Conservation (phyloP, 768 basidiomycete genomes). For the Pholiota molesta region DNA sequence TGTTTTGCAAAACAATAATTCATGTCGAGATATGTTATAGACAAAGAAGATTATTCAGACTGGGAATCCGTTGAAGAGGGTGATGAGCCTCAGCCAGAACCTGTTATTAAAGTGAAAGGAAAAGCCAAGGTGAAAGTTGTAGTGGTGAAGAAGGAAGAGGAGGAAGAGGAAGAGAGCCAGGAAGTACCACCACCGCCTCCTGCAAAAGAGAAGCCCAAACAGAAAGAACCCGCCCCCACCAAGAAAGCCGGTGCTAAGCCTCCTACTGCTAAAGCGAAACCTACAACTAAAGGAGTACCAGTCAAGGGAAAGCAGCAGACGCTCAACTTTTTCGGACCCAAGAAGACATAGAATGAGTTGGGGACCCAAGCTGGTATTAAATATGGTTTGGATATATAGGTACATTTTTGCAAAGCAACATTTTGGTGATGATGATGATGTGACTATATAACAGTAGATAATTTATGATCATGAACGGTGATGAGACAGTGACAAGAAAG, state of each 20-base stretch:
- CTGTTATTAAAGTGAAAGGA: constrained; percentile 18
- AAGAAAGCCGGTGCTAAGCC: constrained; percentile 19
- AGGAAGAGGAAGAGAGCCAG: constrained; percentile 25
- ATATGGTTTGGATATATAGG: not conserved
- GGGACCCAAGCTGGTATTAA: not conserved
- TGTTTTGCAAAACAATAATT: not conserved
- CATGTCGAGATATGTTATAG: constrained; percentile 36
- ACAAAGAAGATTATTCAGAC: constrained; percentile 76
- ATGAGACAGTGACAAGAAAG: not conserved
- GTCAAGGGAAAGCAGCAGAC: constrained; percentile 29
- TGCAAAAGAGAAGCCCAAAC: constrained; percentile 19
- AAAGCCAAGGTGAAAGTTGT: constrained; percentile 24
- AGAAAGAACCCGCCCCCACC: constrained; percentile 12
- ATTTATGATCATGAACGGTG: not conserved
- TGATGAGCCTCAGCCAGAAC: constrained; percentile 33
- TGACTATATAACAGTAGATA: constrained; percentile 7
- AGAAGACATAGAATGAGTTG: constrained; percentile 19
- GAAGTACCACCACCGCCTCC: constrained; percentile 10
- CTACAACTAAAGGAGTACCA: constrained; percentile 18
- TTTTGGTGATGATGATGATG: not conserved
- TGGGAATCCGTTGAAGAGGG: constrained; percentile 79
- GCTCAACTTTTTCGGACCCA: constrained; percentile 39
- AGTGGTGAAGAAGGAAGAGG: constrained; percentile 26
- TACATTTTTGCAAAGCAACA: constrained; percentile 1
- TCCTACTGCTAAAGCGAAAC: constrained; percentile 24